These are phyloP conservation scores for Aechmea fasciata DNA, from an alignment of 176 grass and related monocot genomes.

Conservation along the genomic window DNA sequence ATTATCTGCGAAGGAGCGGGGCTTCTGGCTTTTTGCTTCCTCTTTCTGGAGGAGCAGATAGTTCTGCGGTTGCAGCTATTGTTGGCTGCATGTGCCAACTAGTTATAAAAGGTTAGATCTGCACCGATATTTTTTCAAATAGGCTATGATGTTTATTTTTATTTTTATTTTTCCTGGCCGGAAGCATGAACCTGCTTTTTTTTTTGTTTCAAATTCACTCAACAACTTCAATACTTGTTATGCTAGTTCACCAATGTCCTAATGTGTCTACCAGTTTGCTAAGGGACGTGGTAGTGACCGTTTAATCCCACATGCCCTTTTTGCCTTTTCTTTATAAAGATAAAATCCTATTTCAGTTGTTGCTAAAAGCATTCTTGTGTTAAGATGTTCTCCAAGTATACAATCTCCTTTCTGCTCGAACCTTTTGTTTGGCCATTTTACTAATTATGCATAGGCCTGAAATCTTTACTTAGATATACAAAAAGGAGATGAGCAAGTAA, in stretches of 20 bases:
- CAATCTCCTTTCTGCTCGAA: neutral
- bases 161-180: neutral
- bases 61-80: slow-evolving; percentile 94
- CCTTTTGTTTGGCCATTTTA: slow-evolving; percentile 5
- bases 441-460: neutral
- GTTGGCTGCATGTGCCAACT: slow-evolving; percentile 97
- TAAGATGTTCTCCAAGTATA: neutral
- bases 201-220: no score
- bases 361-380: neutral
- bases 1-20: slow-evolving; percentile 90
- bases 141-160: neutral
- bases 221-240: neutral
- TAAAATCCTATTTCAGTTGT: neutral
- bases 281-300: neutral
- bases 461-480: slow-evolving; percentile 66
- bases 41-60: slow-evolving; percentile 93
- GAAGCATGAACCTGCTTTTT: neutral
- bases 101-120: slow-evolving; percentile 59
- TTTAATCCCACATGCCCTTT: neutral
- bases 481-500: slow-evolving; percentile 92
- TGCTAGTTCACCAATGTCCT: neutral
- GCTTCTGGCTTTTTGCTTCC: slow-evolving; percentile 97
- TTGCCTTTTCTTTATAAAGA: neutral
- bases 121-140: neutral
- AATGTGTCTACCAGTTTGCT: neutral